Evolutionary conservation across 1,139 yeast species (phyloP).

Genomic region (Protomyces macrosporus): DNA sequence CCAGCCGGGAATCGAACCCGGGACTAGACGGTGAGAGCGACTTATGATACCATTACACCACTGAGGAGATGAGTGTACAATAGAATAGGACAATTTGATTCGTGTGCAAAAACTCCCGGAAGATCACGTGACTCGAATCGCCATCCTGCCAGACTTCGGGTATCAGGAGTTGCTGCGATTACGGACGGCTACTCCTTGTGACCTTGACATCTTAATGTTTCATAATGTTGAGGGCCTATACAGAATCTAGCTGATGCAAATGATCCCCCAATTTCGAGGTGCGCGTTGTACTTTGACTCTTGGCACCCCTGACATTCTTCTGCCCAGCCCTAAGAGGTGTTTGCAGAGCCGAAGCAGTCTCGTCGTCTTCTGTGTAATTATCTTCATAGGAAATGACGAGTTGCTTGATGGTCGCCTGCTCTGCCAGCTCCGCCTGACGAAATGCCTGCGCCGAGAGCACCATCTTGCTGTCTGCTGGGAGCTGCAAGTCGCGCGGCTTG

Average conservation of each 20-base stretch:
- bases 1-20: slow-evolving; percentile 3
- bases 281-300: not conserved
- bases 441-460: slow-evolving; percentile 5
- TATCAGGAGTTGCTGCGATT: too few species aligned
- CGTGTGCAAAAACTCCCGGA: too few species aligned
- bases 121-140: too few species aligned
- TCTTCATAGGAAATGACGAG: slow-evolving; percentile 17
- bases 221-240: not conserved
- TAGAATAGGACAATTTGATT: too few species aligned
- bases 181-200: too few species aligned
- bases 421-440: slow-evolving; percentile 3
- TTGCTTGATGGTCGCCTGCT: slow-evolving; percentile 10
- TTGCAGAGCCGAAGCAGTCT: not conserved
- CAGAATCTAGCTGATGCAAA: not conserved
- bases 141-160: too few species aligned
- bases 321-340: not conserved
- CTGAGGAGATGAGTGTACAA: not conserved
- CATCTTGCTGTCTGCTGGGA: slow-evolving; percentile 6
- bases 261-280: not conserved
- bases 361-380: not conserved
- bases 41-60: not conserved
- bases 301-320: not conserved
- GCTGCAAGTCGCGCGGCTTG: slow-evolving; percentile 29
- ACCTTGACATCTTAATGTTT: too few species aligned
- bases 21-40: slow-evolving; percentile 3